Evolutionary conservation across 1,139 yeast genomes (phyloP), one percentile per base, ranked within the genome.

Genomic region (Lodderomyces parapsilosis): DNA sequence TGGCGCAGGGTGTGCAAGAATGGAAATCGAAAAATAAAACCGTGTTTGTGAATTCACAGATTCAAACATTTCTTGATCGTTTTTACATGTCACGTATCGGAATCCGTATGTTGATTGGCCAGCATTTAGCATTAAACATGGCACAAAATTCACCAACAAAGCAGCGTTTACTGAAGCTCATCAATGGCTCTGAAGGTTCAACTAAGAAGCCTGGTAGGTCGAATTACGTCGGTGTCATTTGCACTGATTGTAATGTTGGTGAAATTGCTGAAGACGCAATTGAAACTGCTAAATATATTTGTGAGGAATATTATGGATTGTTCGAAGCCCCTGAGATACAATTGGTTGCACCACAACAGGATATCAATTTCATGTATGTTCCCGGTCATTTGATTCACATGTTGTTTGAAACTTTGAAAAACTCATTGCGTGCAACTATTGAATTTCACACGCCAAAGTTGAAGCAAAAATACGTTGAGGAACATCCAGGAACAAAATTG

Each of bases 1-100:
- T 90, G 63, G 96, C 96, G 1, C 91, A 87, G 55, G 96, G 96
- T 15, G 95, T 89, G 8, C 83, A 85, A 56, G 95, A 87, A 63
- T 90, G 96, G 96, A 89, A 89, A 58, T 62, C 55, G 47, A 78
- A 72, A 52, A 76, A 75, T 54, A 68, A 68, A 53, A 71, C 72
- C 2, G 66, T 71, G 33, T 69, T 58, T 51, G 80, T 72, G 32
- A 83, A 81, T 53, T 78, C 87, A 25, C 76, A 81, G 17, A 81
- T 88, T 39, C 95, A 88, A 60, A 76, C 83, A 11, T 88, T 88
- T 56, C 68, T 88, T 51, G 96, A 88, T 62, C 63, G 93, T 27
- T 88, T 88, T 60, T 88, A 88, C 65, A 81, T 88, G 89, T 83
- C 89, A 24, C 73, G 96, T 49, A 88, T 88, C 49, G 96, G 96